A percentile compares a stretch with the other conserved stretches of the same genome.
phyloP scores from a whole-genome alignment of 805 yeast species.

The Yarrowia hollandica region DNA sequence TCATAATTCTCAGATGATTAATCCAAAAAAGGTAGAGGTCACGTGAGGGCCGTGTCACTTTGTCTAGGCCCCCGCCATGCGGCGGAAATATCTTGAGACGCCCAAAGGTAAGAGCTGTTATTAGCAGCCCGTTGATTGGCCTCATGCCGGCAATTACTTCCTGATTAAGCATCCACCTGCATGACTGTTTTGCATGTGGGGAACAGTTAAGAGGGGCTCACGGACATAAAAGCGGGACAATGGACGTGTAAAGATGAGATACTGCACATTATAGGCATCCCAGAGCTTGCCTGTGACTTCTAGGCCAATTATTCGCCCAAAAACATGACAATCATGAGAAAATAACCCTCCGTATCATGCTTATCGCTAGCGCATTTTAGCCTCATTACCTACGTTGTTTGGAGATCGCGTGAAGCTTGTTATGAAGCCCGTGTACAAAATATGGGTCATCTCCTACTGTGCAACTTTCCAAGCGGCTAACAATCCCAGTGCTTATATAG shows the following conservation, averaged over 20 bases:
- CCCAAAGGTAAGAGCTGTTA: not conserved
- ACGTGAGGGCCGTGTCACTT: conserved; percentile 12
- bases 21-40: not conserved
- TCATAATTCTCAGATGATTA: not conserved
- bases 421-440: too few relatives aligned
- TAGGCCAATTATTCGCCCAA: too few relatives aligned
- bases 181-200: conserved; percentile 14
- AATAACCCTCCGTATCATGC: not conserved
- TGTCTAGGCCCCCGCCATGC: not conserved
- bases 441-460: not conserved
- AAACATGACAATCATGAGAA: too few relatives aligned
- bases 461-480: conserved; percentile 15
- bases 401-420: not conserved
- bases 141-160: conserved; percentile 1
- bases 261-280: too few relatives aligned
- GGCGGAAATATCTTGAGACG: not conserved
- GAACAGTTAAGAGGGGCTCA: not conserved
- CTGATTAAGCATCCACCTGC: conserved; percentile 8
- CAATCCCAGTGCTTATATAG: not conserved
- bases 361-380: not conserved
- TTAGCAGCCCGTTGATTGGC: not conserved
- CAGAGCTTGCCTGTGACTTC: too few relatives aligned
- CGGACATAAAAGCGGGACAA: not conserved
- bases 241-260: not conserved
- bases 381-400: not conserved